Conservation (phyloP, 164 flowering plant genomes). For the Berberis vulgaris region DNA sequence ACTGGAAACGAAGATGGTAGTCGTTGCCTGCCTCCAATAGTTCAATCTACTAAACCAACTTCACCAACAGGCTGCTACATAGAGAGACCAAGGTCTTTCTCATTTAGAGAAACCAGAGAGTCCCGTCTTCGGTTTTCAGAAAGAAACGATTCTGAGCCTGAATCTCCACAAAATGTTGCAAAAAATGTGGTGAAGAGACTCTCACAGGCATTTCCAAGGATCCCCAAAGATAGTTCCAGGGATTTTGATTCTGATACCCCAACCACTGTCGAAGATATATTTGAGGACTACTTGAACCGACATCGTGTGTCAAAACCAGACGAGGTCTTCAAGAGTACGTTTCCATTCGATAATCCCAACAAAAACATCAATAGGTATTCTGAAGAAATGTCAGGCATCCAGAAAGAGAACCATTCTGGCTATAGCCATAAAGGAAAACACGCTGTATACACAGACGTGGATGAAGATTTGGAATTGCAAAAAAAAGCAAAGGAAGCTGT, state of each 20-base stretch:
- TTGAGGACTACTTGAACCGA: conserved; percentile 34
- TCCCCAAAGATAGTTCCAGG: conserved; percentile 26
- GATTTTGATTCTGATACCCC: conserved; percentile 40
- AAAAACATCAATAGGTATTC: conserved; percentile 5
- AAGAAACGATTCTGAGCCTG: conserved; percentile 40
- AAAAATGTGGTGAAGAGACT: conserved; percentile 80
- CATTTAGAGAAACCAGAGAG: conserved; percentile 53
- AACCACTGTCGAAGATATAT: conserved; percentile 63
- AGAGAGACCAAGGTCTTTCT: conserved; percentile 40
- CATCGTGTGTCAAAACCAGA: conserved; percentile 23
- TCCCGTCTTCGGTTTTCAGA: conserved; percentile 26
- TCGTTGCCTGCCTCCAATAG: conserved; percentile 52
- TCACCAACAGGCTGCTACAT: conserved; percentile 40
- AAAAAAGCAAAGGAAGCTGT: conserved; percentile 54
- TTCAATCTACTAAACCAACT: conserved; percentile 29
- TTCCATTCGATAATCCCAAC: background rate
- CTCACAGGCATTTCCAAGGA: conserved; percentile 29
- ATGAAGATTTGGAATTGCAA: conserved; percentile 35
- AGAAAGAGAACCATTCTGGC: background rate
- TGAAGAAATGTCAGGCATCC: no score
- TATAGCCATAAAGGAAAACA: conserved; percentile 9
- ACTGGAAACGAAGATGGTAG: conserved; percentile 22
- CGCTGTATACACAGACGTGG: conserved; percentile 22
- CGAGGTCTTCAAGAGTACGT: background rate
- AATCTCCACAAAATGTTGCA: conserved; percentile 63